phyloP scores from a whole-genome alignment of 2,329 filamentous ascomycete species.

The Penicillium expansum region DNA sequence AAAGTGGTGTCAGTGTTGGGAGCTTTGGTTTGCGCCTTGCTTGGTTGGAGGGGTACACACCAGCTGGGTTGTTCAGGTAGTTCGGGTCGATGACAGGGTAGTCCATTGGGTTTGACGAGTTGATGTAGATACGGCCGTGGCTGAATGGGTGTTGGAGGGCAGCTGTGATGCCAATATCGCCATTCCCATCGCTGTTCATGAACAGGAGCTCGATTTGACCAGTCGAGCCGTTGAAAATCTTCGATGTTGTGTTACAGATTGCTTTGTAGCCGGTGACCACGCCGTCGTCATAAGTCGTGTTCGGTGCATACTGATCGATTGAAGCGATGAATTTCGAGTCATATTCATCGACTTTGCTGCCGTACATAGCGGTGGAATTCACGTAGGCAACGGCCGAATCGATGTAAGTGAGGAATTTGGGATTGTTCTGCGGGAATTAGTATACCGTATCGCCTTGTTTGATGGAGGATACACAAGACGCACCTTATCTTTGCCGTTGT shows the following conservation, averaged over 20 bases:
- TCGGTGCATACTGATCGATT: conserved; percentile 20
- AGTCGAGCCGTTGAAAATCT: conserved; percentile 23
- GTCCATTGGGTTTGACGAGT: conserved; percentile 30
- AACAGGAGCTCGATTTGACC: conserved; percentile 30
- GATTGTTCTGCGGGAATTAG: conserved; percentile 21
- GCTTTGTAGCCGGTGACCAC: conserved; percentile 29
- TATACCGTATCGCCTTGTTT: not conserved
- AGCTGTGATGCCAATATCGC: conserved; percentile 29
- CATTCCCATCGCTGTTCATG: conserved; percentile 30
- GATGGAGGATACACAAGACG: not conserved
- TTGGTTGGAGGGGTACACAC: conserved; percentile 10
- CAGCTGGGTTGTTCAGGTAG: conserved; percentile 26
- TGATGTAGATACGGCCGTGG: conserved; percentile 32
- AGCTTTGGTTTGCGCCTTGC: no score
- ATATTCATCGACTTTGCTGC: conserved; percentile 10
- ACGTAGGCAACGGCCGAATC: conserved; percentile 30
- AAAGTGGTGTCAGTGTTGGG: conserved; percentile 7
- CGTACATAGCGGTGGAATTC: conserved; percentile 24
- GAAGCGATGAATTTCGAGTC: conserved; percentile 16
- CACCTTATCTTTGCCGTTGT: conserved; percentile 28
- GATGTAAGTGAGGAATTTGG: conserved; percentile 29
- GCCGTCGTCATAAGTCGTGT: conserved; percentile 25
- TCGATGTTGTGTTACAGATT: conserved; percentile 28
- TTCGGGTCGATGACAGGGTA: conserved; percentile 32
- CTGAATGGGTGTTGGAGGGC: conserved; percentile 32